phyloP scores from a whole-genome alignment of 768 basidiomycete species.

The Phlebiopsis flavidoalba region DNA sequence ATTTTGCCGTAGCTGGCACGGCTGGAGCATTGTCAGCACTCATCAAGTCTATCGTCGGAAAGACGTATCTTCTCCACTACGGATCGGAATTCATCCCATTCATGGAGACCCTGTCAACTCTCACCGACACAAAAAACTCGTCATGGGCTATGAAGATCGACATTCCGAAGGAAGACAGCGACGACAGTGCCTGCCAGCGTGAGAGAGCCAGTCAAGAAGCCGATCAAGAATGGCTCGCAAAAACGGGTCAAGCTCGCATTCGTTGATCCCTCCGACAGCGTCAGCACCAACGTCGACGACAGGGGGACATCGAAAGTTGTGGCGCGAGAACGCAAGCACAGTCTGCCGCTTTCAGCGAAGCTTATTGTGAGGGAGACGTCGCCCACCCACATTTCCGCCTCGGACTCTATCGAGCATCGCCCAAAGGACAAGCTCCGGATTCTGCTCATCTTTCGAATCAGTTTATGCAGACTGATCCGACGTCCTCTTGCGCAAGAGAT shows the following conservation, averaged over 20 bases:
- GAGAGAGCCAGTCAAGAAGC: not conserved
- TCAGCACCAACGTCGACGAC: conserved; percentile 12
- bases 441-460: conserved; percentile 52
- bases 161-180: conserved; percentile 51
- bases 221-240: not conserved
- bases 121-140: conserved; percentile 58
- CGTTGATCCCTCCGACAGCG: not conserved
- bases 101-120: conserved; percentile 56
- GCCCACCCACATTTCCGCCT: conserved; percentile 15
- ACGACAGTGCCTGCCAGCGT: conserved; percentile 51
- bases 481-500: conserved; percentile 83
- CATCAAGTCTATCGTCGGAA: conserved; percentile 72
- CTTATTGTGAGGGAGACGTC: conserved; percentile 29
- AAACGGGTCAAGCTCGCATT: not conserved
- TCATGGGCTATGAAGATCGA: conserved; percentile 73
- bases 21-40: conserved; percentile 68
- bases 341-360: conserved; percentile 51
- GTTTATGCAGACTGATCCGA: conserved; percentile 50
- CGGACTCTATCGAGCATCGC: conserved; percentile 33
- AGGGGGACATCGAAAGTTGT: conserved; percentile 13
- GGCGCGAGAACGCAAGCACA: conserved; percentile 62
- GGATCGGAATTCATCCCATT: conserved; percentile 82
- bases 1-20: conserved; percentile 76
- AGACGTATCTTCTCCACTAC: conserved; percentile 80
- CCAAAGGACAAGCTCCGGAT: conserved; percentile 60